A percentile compares a stretch with the other conserved stretches of the same genome.
phyloP scores from a whole-genome alignment of 2,329 filamentous ascomycete species.

The Botrytis deweyae region DNA sequence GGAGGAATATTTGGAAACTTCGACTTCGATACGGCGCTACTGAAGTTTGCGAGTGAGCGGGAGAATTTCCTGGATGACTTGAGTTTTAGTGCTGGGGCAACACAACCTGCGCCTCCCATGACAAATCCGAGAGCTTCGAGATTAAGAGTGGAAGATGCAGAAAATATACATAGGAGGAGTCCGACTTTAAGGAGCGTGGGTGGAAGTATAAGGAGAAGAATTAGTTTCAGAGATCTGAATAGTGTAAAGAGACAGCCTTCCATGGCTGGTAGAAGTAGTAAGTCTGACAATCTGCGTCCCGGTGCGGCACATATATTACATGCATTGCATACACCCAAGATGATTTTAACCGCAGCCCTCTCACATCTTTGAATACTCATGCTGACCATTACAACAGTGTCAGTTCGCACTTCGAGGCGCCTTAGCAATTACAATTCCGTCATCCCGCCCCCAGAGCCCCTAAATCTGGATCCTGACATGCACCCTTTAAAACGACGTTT shows the following conservation, averaged over 20 bases:
- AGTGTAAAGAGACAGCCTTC: slow-evolving; percentile 86
- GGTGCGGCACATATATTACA: slow-evolving; percentile 19
- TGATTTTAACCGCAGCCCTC: slow-evolving; percentile 20
- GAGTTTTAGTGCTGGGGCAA: slow-evolving; percentile 77
- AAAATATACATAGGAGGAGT: slow-evolving; percentile 46
- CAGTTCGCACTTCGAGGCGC: slow-evolving; percentile 78
- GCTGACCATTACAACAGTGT: slow-evolving; percentile 47
- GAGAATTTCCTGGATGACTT: slow-evolving; percentile 93
- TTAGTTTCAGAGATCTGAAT: slow-evolving; percentile 93
- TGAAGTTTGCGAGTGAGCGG: slow-evolving; percentile 93
- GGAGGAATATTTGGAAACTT: slow-evolving; percentile 57
- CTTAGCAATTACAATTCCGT: slow-evolving; percentile 98
- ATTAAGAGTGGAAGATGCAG: slow-evolving; percentile 72
- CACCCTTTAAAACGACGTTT: slow-evolving; percentile 92
- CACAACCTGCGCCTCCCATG: slow-evolving; percentile 67
- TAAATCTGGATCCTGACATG: slow-evolving; percentile 88
- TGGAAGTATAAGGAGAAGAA: slow-evolving; percentile 86
- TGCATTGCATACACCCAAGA: slow-evolving; percentile 1
- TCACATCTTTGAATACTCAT: slow-evolving; percentile 19
- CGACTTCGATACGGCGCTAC: slow-evolving; percentile 89
- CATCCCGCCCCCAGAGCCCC: slow-evolving; percentile 87
- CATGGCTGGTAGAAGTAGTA: slow-evolving; percentile 66
- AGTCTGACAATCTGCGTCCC: slow-evolving; percentile 41
- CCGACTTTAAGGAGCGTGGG: slow-evolving; percentile 51
- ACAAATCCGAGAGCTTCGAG: slow-evolving; percentile 78